Evolutionary conservation across 192 early-diverging fungal genomes (phyloP).

Genomic region (Phlyctochytrium arcticum): DNA sequence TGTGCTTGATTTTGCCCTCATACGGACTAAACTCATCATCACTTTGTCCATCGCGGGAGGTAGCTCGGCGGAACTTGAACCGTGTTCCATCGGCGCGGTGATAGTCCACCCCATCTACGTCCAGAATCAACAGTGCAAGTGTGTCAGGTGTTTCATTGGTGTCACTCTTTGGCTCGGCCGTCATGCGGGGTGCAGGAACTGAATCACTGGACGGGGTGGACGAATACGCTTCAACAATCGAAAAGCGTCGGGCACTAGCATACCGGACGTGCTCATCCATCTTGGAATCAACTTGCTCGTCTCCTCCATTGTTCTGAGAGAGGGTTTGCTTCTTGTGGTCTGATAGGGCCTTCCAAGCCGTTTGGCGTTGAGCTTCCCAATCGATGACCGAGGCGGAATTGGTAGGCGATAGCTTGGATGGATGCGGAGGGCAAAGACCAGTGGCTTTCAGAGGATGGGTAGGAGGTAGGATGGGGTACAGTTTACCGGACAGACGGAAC

Average conservation of each 20-base stretch:
- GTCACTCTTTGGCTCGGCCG: not conserved
- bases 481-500: not conserved
- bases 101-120: slow-evolving; percentile 2
- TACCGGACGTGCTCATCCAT: not conserved
- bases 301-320: not conserved
- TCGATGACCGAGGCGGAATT: not conserved
- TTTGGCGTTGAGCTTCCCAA: not conserved
- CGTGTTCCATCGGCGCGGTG: not conserved
- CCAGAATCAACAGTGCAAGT: not conserved
- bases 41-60: not conserved
- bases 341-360: not conserved
- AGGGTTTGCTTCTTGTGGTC: not conserved
- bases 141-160: not conserved
- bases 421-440: too few species aligned
- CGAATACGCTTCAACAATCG: not conserved
- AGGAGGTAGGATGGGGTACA: not conserved
- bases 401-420: not conserved
- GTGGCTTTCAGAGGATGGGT: not conserved
- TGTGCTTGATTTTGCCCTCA: not conserved
- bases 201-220: not conserved
- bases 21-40: not conserved
- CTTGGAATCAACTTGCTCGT: too few species aligned
- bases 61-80: not conserved
- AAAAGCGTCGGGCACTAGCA: not conserved
- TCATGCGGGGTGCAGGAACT: not conserved